phyloP scores from a whole-genome alignment of 164 flowering plant species.

The Liquidambar formosana region DNA sequence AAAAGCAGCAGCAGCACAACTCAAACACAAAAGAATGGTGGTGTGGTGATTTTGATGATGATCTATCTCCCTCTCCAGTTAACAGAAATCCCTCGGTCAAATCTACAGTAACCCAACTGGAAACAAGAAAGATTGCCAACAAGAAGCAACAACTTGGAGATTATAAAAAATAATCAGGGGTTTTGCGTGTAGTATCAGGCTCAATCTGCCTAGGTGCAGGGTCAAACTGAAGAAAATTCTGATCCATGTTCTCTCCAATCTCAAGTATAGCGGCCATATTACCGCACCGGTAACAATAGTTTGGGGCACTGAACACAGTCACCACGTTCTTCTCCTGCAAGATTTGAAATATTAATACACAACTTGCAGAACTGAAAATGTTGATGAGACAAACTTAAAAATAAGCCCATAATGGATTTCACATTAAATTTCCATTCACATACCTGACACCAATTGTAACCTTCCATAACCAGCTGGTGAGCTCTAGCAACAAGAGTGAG shows the following conservation, averaged over 20 bases:
- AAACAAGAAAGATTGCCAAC: slow-evolving; percentile 23
- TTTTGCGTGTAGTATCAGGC: slow-evolving; percentile 50
- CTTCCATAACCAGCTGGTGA: slow-evolving; percentile 67
- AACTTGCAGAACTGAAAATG: neutral
- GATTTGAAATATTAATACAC: neutral
- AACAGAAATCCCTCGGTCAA: slow-evolving; percentile 17
- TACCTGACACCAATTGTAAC: slow-evolving; percentile 58
- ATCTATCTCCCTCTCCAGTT: slow-evolving; percentile 13
- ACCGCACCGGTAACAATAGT: slow-evolving; percentile 54
- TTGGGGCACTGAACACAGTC: slow-evolving; percentile 52
- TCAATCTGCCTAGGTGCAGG: slow-evolving; percentile 51
- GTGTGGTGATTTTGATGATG: slow-evolving; percentile 2
- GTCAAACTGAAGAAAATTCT: slow-evolving; percentile 51
- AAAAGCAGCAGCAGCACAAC: neutral
- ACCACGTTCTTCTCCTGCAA: slow-evolving; percentile 52
- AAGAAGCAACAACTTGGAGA: slow-evolving; percentile 12
- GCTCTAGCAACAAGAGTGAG: slow-evolving; percentile 49
- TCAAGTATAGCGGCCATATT: slow-evolving; percentile 59
- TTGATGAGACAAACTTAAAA: neutral
- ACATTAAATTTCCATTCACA: neutral
- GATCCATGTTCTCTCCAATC: slow-evolving; percentile 51
- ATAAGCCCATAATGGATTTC: neutral
- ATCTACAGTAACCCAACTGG: slow-evolving; percentile 25
- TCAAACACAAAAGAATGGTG: slow-evolving; percentile 6
- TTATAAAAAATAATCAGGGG: slow-evolving; percentile 54